Base-by-base conservation (phyloP, 108 stramenopile genomes). In the Mediolabrus comicus region DNA sequence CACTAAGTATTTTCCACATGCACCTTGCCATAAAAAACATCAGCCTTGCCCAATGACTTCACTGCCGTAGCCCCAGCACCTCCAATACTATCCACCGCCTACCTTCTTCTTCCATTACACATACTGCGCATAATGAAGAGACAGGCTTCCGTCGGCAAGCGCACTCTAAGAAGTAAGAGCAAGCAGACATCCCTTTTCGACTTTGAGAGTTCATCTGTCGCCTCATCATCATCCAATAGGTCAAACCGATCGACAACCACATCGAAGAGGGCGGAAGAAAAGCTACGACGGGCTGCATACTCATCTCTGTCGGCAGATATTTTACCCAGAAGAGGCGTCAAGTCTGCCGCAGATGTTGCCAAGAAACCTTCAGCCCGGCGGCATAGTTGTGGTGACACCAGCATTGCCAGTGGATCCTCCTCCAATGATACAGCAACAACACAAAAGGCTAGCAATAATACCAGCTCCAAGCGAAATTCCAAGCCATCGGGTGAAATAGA, bases 161-260 rank as follows among this genome's bases (percentile, higher is more conserved):
- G 38, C 17, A 61, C 60, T 3, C 60, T n/a, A n/a, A n/a, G 60
- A 17, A 61, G 60, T 38, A 61, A 38, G 36, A 28, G 33, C 35
- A 61, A 61, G 35, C 60, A 61, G n/a, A 61, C 60, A 13, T 36
- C 60, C 2, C 35, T 61, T n/a, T 38, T 34, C 39, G 60, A 61
- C 35, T 61, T 36, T 61, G 35, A 61, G 8, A 13, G 54, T 8
- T 46, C 43, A 17, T 46, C 46, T 0, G 19, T 22, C 4, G 9
- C 46, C 46, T 8, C 46, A 3, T 22, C 43, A 16, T 46, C 43
- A 12, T 6, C 17, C 4, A 19, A 46, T 22, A 46, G 43, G 19
- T 22, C 43, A 16, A 46, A 7, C 43, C 46, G 46, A 49, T 49
- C 46, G 8, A 49, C 46, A 49, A n/a, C 46, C 22, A 49, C 46